Percentiles rank a stretch among this genome's conserved stretches.
Conservation (phyloP, 495 filamentous ascomycete genomes). For the Jackrogersella minutella region DNA sequence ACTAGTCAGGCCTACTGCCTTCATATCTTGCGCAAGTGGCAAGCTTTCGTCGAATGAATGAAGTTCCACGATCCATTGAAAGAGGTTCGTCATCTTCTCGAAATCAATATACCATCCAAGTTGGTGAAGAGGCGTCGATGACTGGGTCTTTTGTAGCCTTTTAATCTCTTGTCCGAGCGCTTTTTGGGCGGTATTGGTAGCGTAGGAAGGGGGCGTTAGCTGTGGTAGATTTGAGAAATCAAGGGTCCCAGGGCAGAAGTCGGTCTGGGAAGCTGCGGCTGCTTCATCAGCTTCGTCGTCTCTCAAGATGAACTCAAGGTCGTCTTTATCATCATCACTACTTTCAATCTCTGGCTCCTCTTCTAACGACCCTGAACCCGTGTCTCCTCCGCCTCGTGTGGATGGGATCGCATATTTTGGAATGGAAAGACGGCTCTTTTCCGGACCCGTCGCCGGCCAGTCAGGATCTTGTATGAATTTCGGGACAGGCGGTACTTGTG, state of each 20-base stretch:
- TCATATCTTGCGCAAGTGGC: slow-evolving; percentile 81
- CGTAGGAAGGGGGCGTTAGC: slow-evolving; percentile 71
- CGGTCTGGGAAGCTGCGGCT: slow-evolving; percentile 49
- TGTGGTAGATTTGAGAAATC: slow-evolving; percentile 63
- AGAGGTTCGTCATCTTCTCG: slow-evolving; percentile 67
- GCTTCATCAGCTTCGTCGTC: slow-evolving; percentile 38
- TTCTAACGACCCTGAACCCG: background rate
- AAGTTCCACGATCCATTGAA: slow-evolving; percentile 93
- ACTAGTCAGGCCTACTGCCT: slow-evolving; percentile 63
- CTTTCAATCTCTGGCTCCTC: slow-evolving; percentile 47
- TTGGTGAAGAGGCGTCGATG: slow-evolving; percentile 66
- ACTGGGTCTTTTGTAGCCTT: slow-evolving; percentile 67
- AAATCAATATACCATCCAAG: slow-evolving; percentile 87
- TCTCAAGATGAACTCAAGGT: slow-evolving; percentile 56
- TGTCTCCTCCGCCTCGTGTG: background rate
- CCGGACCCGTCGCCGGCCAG: background rate
- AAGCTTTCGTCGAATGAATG: slow-evolving; percentile 78
- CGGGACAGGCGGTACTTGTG: no score
- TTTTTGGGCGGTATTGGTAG: slow-evolving; percentile 68
- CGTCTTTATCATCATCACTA: slow-evolving; percentile 62
- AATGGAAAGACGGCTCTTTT: slow-evolving; percentile 4
- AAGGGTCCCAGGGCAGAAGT: slow-evolving; percentile 73
- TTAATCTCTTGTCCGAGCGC: slow-evolving; percentile 69
- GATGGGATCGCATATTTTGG: slow-evolving; percentile 35
- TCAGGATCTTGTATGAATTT: slow-evolving; percentile 35